Percentiles rank a stretch among this genome's conserved stretches.
phyloP scores from a whole-genome alignment of 2,329 filamentous ascomycete species.

The Neonectria faginata region DNA sequence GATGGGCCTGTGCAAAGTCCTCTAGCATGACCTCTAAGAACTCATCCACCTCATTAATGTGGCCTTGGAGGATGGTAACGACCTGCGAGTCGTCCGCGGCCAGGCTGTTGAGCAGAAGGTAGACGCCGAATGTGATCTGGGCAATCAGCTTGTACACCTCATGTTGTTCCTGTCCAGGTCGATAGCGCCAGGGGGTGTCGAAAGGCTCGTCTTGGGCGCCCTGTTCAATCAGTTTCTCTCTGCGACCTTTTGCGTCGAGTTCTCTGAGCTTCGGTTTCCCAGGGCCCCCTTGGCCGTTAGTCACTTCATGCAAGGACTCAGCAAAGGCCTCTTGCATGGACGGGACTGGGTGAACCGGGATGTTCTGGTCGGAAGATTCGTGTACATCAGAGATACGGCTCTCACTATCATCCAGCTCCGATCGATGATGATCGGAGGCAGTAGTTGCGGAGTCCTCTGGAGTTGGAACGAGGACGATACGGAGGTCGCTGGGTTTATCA shows the following conservation, averaged over 20 bases:
- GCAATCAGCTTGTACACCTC: conserved; percentile 90
- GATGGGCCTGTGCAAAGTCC: conserved; percentile 81
- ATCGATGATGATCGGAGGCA: conserved; percentile 23
- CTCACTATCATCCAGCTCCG: conserved; percentile 33
- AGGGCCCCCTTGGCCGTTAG: conserved; percentile 55
- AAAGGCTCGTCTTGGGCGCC: conserved; percentile 77
- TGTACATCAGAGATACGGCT: conserved; percentile 25
- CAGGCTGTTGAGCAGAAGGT: conserved; percentile 84
- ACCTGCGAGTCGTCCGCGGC: conserved; percentile 92
- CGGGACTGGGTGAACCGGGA: conserved; percentile 73
- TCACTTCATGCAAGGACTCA: conserved; percentile 82
- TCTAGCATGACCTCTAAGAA: conserved; percentile 89
- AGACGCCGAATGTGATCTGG: conserved; percentile 93
- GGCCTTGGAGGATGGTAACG: conserved; percentile 86
- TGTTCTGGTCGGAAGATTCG: conserved; percentile 41
- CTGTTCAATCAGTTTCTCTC: conserved; percentile 75
- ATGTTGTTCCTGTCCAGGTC: conserved; percentile 81
- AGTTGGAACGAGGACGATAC: conserved; percentile 48
- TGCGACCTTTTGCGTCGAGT: conserved; percentile 70
- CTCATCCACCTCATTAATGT: conserved; percentile 93
- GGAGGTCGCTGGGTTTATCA: conserved; percentile 43
- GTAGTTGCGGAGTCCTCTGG: conserved; percentile 33
- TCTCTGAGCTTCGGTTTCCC: conserved; percentile 65
- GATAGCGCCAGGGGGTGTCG: conserved; percentile 80
- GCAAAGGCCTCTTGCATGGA: conserved; percentile 85